Evolutionary conservation across 31 red algal genomes (phyloP).

Genomic region (Asparagopsis taxiformis): DNA sequence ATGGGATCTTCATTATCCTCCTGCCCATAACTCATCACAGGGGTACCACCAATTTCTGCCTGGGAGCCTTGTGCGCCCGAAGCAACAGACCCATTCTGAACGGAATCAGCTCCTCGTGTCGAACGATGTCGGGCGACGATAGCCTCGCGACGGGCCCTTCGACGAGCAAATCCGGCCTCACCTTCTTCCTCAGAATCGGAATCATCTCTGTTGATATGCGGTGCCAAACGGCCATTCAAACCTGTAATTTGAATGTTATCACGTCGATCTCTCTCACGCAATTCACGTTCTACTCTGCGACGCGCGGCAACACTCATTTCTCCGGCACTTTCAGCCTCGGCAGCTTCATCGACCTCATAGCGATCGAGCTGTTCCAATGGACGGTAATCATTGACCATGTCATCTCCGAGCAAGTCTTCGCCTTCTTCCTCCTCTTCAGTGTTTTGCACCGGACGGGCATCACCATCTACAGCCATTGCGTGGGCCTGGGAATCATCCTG

Average conservation of each 20-base stretch:
- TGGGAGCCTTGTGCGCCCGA: conserved; percentile 7
- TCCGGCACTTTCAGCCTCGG: conserved; percentile 79
- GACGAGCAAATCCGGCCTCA: conserved; percentile 24
- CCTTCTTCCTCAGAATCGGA: conserved; percentile 55
- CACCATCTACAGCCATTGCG: not conserved
- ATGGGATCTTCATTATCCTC: conserved; percentile 24
- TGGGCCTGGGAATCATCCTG: not conserved
- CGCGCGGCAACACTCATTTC: conserved; percentile 49
- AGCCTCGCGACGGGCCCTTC: conserved; percentile 25
- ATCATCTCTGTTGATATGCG: conserved; percentile 45
- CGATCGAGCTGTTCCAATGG: conserved; percentile 79
- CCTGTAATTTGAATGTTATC: not conserved
- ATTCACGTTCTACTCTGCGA: conserved; percentile 64
- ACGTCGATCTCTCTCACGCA: conserved; percentile 30
- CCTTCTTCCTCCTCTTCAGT: conserved; percentile 74
- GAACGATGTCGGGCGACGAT: conserved; percentile 29
- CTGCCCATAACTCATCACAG: conserved; percentile 32
- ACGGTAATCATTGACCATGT: conserved; percentile 94
- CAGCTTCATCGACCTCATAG: conserved; percentile 88
- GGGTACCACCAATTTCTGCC: conserved; percentile 17
- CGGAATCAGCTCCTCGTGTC: conserved; percentile 4
- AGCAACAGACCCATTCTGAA: conserved; percentile 5
- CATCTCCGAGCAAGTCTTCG: conserved; percentile 94
- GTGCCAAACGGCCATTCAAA: conserved; percentile 12
- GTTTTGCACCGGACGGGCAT: not conserved